Percentiles rank a stretch among this genome's conserved stretches.
Conservation (phyloP, 306 rosid genomes). For the Cucumis cinereus region DNA sequence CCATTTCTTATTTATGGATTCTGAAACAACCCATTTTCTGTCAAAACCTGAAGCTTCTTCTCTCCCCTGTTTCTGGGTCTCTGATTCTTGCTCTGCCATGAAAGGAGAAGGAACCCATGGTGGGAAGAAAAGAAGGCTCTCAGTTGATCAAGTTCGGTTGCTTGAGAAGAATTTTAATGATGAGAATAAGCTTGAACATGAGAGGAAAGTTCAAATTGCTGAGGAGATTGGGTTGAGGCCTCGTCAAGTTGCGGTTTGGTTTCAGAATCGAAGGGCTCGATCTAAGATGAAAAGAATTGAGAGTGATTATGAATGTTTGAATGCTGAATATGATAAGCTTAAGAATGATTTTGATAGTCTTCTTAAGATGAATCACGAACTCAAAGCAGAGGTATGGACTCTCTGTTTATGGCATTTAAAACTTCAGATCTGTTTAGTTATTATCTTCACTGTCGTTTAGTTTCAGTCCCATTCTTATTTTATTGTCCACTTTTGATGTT, state of each 20-base stretch:
- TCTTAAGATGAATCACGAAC: slow-evolving; percentile 32
- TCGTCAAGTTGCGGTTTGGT: slow-evolving; percentile 95
- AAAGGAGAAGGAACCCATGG: slow-evolving; percentile 33
- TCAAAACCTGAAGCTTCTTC: slow-evolving; percentile 16
- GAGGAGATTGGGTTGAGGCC: slow-evolving; percentile 78
- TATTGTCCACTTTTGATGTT: not conserved
- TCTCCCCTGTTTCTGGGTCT: slow-evolving; percentile 54
- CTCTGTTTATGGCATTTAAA: not conserved
- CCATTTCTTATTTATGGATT: not conserved
- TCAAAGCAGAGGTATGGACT: slow-evolving; percentile 49
- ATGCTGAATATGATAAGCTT: slow-evolving; percentile 45
- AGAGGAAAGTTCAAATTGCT: slow-evolving; percentile 68
- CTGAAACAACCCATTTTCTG: slow-evolving; percentile 6
- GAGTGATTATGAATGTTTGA: slow-evolving; percentile 53
- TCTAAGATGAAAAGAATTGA: slow-evolving; percentile 69
- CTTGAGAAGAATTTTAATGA: slow-evolving; percentile 64
- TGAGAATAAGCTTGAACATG: slow-evolving; percentile 88
- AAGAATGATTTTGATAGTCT: slow-evolving; percentile 51
- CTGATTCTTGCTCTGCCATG: slow-evolving; percentile 38
- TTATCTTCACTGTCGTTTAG: not conserved
- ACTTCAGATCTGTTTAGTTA: not conserved
- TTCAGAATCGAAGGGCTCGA: slow-evolving; percentile 80
- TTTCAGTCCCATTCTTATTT: not conserved
- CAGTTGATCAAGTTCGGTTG: slow-evolving; percentile 52
- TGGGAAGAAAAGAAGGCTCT: slow-evolving; percentile 70